Conservation (phyloP, 805 yeast genomes). For the Wickerhamiella nectarea region DNA sequence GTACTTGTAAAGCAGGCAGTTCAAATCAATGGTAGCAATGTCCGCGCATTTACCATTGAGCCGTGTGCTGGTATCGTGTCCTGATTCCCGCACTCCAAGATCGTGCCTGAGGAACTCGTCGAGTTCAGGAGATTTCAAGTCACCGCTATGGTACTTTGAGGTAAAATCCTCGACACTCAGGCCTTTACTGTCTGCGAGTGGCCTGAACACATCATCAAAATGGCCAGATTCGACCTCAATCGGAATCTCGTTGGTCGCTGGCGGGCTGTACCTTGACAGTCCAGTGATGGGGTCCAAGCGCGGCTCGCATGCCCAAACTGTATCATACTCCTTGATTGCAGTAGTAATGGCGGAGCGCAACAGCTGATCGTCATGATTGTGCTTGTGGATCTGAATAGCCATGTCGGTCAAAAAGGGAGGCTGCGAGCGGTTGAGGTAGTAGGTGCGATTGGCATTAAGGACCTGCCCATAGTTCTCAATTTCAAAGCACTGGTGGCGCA, state of each 20-base stretch:
- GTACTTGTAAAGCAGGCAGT: conserved; percentile 75
- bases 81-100: conserved; percentile 89
- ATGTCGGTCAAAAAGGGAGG: conserved; percentile 95
- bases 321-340: conserved; percentile 73
- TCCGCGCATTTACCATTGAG: conserved; percentile 82
- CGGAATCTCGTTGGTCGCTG: conserved; percentile 73
- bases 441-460: conserved; percentile 84
- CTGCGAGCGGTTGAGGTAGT: conserved; percentile 82
- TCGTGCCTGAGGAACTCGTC: conserved; percentile 86
- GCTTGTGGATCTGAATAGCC: conserved; percentile 56
- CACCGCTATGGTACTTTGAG: conserved; percentile 50
- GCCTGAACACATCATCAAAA: conserved; percentile 55
- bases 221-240: conserved; percentile 93
- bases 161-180: conserved; percentile 50
- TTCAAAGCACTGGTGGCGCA: conserved; percentile 82
- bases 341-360: conserved; percentile 52
- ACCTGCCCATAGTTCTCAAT: conserved; percentile 84
- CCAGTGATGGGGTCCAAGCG: conserved; percentile 63
- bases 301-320: conserved; percentile 68
- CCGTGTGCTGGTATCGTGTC: conserved; percentile 88
- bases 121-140: conserved; percentile 59
- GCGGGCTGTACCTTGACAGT: conserved; percentile 79
- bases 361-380: conserved; percentile 37
- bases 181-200: conserved; percentile 52
- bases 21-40: conserved; percentile 81